Conservation (phyloP, 768 basidiomycete genomes). For the Suillus plorans region DNA sequence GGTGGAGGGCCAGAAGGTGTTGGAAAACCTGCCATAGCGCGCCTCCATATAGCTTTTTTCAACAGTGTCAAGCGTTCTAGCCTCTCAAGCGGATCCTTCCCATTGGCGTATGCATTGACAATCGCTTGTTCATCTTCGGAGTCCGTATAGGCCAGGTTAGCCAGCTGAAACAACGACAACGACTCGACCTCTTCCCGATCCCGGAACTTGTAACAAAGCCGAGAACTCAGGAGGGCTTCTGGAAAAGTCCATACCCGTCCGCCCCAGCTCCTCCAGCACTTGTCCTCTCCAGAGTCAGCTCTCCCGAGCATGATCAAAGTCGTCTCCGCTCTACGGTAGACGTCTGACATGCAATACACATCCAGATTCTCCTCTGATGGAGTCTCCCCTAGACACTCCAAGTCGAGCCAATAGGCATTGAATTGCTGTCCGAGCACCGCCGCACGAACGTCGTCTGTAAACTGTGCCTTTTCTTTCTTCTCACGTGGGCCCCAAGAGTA, state of each 20-base stretch:
- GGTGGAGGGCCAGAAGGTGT: no score
- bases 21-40: conserved; percentile 3
- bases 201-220: conserved; percentile 6
- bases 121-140: conserved; percentile 13
- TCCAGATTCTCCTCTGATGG: conserved; percentile 15
- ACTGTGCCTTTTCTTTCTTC: conserved; percentile 6
- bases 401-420: not conserved
- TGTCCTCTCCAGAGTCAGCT: not conserved
- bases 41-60: conserved; percentile 19
- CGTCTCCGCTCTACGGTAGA: conserved; percentile 13
- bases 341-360: conserved; percentile 20
- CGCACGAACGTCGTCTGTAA: conserved; percentile 7
- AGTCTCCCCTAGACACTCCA: conserved; percentile 15
- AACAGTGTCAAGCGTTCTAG: conserved; percentile 16
- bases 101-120: conserved; percentile 8
- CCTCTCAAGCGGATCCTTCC: conserved; percentile 13
- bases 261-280: conserved; percentile 19
- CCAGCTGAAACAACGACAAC: conserved; percentile 5
- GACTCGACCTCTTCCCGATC: not conserved
- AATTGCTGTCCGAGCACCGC: not conserved
- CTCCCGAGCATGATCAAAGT: conserved; percentile 16
- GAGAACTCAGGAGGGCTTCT: conserved; percentile 6
- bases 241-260: conserved; percentile 14
- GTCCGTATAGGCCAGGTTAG: conserved; percentile 15
- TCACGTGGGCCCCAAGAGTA: conserved; percentile 6